These are phyloP conservation scores for Boletus hoseneyae DNA, from an alignment of 1,284 basidiomycete species.

Conservation along the genomic window DNA sequence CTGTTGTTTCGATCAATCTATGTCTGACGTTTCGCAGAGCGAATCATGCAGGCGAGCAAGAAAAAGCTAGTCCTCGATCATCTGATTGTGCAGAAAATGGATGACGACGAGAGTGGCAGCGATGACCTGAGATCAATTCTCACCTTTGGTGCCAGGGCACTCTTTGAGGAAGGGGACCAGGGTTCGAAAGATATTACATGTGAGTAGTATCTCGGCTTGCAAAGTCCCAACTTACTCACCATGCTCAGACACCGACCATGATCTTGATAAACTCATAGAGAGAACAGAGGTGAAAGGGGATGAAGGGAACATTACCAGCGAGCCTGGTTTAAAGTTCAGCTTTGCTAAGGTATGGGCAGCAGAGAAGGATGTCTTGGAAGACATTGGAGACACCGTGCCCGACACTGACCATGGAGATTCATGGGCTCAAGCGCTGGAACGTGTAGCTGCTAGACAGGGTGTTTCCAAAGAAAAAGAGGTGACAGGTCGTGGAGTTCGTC, in stretches of 20 bases:
- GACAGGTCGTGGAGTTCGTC: constrained; percentile 68
- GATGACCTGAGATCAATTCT: constrained; percentile 79
- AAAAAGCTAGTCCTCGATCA: constrained; percentile 90
- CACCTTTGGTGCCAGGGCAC: constrained; percentile 76
- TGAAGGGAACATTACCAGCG: constrained; percentile 44
- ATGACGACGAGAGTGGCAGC: constrained; percentile 68
- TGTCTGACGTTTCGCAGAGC: constrained; percentile 48
- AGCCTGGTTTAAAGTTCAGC: constrained; percentile 57
- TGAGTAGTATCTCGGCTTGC: constrained; percentile 39
- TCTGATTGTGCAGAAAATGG: constrained; percentile 91
- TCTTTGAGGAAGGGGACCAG: constrained; percentile 64
- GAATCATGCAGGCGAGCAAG: constrained; percentile 85
- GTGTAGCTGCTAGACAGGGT: constrained; percentile 53
- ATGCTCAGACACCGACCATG: constrained; percentile 64
- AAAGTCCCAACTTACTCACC: constrained; percentile 60
- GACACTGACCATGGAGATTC: constrained; percentile 60
- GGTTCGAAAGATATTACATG: constrained; percentile 66
- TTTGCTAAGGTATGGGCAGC: constrained; percentile 90
- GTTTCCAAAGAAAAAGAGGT: constrained; percentile 47
- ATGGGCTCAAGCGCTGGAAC: constrained; percentile 72
- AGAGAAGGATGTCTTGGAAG: constrained; percentile 65
- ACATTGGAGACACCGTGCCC: constrained; percentile 50
- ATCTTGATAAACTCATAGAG: constrained; percentile 80
- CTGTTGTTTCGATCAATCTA: neutral
- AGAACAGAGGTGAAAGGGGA: constrained; percentile 76